A percentile compares a stretch with the other conserved stretches of the same genome.
These are phyloP conservation scores for Tricholoma flavovirens DNA, from an alignment of 768 basidiomycete species.

Conservation along the genomic window DNA sequence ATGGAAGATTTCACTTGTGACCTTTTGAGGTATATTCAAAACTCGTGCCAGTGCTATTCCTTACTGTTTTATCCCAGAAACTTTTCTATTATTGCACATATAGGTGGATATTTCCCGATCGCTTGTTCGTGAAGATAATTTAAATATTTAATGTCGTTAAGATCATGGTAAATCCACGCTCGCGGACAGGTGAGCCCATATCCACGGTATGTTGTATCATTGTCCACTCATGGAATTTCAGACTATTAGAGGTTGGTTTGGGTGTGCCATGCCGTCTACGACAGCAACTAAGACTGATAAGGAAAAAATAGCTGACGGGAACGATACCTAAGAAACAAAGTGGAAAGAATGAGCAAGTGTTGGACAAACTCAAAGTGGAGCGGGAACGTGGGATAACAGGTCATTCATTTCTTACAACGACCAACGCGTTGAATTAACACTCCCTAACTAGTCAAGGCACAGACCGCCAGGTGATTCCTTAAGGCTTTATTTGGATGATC, in stretches of 20 bases:
- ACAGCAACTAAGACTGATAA: constrained; percentile 10
- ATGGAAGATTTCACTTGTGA: constrained; percentile 68
- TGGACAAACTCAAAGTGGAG: constrained; percentile 96
- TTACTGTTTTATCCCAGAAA: constrained; percentile 45
- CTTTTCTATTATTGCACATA: constrained; percentile 96
- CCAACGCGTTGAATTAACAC: not conserved
- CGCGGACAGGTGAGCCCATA: constrained; percentile 64
- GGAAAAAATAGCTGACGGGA: constrained; percentile 63
- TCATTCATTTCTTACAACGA: constrained; percentile 20
- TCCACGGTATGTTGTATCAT: constrained; percentile 1
- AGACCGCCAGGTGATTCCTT: constrained; percentile 73
- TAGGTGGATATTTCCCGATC: constrained; percentile 43
- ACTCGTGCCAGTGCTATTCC: not conserved
- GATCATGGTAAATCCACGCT: constrained; percentile 96
- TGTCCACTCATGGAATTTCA: constrained; percentile 21
- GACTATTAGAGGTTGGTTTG: constrained; percentile 63
- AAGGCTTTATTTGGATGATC: not conserved
- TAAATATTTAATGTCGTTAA: constrained; percentile 2
- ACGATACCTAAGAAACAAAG: constrained; percentile 67
- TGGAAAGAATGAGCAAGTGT: constrained; percentile 75
- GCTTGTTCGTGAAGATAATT: not conserved
- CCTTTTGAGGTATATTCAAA: constrained; percentile 48
- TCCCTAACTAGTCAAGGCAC: constrained; percentile 73
- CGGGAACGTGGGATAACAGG: constrained; percentile 95
- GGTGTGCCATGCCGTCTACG: not conserved